Evolutionary conservation across 2,329 filamentous ascomycete genomes (phyloP), one percentile per base, ranked within the genome.

Genomic region (Fusarium fujikuroi): DNA sequence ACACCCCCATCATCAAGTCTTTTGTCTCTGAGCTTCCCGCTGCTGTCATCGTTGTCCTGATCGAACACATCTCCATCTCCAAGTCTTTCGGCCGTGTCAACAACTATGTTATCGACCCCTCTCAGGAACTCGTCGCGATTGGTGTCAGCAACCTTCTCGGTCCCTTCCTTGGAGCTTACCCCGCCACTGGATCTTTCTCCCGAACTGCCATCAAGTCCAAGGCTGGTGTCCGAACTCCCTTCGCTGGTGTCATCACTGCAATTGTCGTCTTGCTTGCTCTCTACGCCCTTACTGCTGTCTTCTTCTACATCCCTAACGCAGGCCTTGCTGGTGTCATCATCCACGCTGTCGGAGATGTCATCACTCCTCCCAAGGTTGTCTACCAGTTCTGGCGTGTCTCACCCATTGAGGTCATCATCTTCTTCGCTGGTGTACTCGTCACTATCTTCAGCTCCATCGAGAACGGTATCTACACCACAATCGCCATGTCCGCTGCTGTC

Each of bases 161-260:
- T 23, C 91, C 93, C 15, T 95, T 96, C 85, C 85, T 95, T 3
- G 93, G 94, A 58, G 94, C 87, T 4, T 97, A 97, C 76, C 93
- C 94, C 8, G 93, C 93, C 1, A 97, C 94, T 16, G 95, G 94
- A 10, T 97, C 94, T 5, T 97, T 97, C 86, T 95, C 93, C 12
- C 90, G 94, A 69, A 97, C 94, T 28, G 95, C 94, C 57, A 97
- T 97, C 85, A 97, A 97, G 83, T 93, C 94, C n/a, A 97, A 97
- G 84, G 93, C 94, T 60, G 94, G 94, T 79, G 94, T 97, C 4
- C 91, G 94, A 46, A 97, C 94, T 9, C 95, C 94, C 2, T 90
- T 97, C 63, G 94, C 93, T 39, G 94, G 94, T 86, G 89, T 95
- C 52, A 94, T 97, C 70, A 97, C 94, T 16, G 94, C 92, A 2